Conservation (phyloP, 2,329 filamentous ascomycete genomes). For the Botrytis medusae region DNA sequence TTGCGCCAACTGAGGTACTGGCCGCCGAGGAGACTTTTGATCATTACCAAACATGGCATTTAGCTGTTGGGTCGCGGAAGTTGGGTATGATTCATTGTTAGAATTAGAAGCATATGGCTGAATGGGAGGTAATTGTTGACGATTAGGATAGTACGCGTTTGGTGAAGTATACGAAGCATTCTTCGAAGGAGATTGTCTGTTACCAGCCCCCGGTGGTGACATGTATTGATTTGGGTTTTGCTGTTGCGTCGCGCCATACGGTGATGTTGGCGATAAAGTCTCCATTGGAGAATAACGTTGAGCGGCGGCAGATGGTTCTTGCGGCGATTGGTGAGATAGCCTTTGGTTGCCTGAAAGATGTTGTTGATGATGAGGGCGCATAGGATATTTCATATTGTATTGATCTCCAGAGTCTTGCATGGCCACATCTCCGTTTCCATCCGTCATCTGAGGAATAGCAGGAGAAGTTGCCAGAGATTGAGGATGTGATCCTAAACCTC, state of each 20-base stretch:
- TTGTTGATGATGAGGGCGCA: conserved; percentile 75
- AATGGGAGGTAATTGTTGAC: conserved; percentile 73
- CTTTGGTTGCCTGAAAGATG: conserved; percentile 56
- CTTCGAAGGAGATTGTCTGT: conserved; percentile 78
- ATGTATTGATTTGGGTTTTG: conserved; percentile 46
- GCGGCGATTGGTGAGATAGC: conserved; percentile 67
- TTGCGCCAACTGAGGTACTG: conserved; percentile 48
- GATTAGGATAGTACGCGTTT: conserved; percentile 55
- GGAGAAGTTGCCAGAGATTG: conserved; percentile 59
- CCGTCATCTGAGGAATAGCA: conserved; percentile 60
- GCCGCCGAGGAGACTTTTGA: conserved; percentile 58
- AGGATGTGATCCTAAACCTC: conserved; percentile 44
- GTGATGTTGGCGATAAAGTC: conserved; percentile 73
- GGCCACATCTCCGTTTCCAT: conserved; percentile 71
- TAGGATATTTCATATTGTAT: conserved; percentile 80
- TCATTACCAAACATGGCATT: conserved; percentile 63
- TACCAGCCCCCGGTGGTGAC: conserved; percentile 46
- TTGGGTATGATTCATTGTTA: conserved; percentile 69
- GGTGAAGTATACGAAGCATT: conserved; percentile 59
- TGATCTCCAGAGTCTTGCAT: conserved; percentile 88
- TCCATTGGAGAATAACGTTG: conserved; percentile 98
- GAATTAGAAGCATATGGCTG: conserved; percentile 64
- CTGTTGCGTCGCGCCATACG: conserved; percentile 68
- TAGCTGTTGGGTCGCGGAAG: conserved; percentile 67
- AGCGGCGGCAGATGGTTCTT: conserved; percentile 77